Evolutionary conservation across 2,329 filamentous ascomycete genomes (phyloP).

Genomic region (Ophiostoma sp.): DNA sequence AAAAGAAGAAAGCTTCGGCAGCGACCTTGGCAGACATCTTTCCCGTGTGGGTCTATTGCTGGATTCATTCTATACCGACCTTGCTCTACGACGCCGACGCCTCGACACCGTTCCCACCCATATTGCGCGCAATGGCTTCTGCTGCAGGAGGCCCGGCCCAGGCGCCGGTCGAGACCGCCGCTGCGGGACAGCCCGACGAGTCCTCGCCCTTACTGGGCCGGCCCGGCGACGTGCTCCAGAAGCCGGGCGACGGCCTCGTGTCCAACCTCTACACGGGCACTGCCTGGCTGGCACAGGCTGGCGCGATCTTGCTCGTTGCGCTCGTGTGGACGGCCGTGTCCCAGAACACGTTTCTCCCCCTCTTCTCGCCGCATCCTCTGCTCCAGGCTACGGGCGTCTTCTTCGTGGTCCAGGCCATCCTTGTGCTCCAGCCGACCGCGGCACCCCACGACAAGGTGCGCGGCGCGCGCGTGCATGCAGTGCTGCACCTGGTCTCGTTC

Average conservation of each 20-base stretch:
- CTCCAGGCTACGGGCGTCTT: conserved; percentile 62
- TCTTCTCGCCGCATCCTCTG: conserved; percentile 87
- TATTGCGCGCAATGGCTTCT: conserved; percentile 53
- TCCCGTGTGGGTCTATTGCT: not conserved
- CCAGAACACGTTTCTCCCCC: conserved; percentile 56
- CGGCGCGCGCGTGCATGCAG: conserved; percentile 59
- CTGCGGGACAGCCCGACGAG: conserved; percentile 38
- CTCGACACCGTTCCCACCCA: not conserved
- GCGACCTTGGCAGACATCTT: not conserved
- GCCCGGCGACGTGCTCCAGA: conserved; percentile 68
- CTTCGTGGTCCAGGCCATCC: conserved; percentile 69
- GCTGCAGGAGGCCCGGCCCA: conserved; percentile 60
- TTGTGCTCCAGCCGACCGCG: conserved; percentile 82
- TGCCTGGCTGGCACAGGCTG: conserved; percentile 71
- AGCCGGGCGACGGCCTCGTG: conserved; percentile 56
- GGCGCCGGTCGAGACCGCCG: conserved; percentile 33
- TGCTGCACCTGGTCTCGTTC: conserved; percentile 62
- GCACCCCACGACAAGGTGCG: conserved; percentile 65
- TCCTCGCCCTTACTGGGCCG: conserved; percentile 66
- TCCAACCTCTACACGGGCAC: conserved; percentile 74
- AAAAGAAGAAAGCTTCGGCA: no score
- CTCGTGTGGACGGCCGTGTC: conserved; percentile 77
- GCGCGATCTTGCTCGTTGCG: conserved; percentile 66
- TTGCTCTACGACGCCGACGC: not conserved
- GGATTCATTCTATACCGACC: not conserved